phyloP scores from a whole-genome alignment of 164 flowering plant genomes.

The Aristolochia contorta region DNA sequence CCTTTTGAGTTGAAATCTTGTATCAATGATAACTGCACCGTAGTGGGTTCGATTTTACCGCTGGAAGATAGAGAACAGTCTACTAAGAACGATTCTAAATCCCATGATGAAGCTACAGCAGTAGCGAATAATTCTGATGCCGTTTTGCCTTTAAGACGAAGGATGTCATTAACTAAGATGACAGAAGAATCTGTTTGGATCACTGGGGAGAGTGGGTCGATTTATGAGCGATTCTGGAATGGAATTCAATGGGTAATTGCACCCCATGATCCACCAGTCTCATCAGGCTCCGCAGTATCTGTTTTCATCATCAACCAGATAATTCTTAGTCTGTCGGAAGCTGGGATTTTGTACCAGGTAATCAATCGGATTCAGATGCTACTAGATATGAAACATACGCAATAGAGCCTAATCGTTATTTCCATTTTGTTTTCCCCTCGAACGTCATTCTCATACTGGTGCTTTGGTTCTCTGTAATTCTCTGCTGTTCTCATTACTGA shows the following conservation, averaged over 20 bases:
- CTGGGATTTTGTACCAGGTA: slow-evolving; percentile 71
- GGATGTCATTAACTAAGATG: slow-evolving; percentile 58
- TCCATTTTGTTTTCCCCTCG: not conserved
- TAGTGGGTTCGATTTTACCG: slow-evolving; percentile 39
- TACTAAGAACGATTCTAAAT: slow-evolving; percentile 11
- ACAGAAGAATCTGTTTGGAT: slow-evolving; percentile 71
- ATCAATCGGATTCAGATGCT: not conserved
- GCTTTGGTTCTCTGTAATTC: no score
- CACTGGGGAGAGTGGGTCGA: slow-evolving; percentile 76
- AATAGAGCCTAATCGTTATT: not conserved
- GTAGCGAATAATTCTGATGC: slow-evolving; percentile 11
- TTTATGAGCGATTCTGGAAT: slow-evolving; percentile 91
- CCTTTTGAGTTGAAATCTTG: slow-evolving; percentile 73
- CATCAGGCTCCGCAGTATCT: slow-evolving; percentile 47
- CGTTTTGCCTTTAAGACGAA: slow-evolving; percentile 42
- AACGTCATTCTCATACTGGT: not conserved
- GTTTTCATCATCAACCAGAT: slow-evolving; percentile 59
- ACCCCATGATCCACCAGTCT: slow-evolving; percentile 60
- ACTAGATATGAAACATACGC: not conserved
- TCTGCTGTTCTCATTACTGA: no score
- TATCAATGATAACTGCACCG: slow-evolving; percentile 45
- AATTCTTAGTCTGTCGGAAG: slow-evolving; percentile 58
- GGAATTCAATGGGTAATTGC: slow-evolving; percentile 87
- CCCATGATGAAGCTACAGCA: slow-evolving; percentile 6
- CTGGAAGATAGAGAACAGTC: slow-evolving; percentile 8